Conservation (phyloP, 352 stramenopile genomes). For the Globisporangium recalcitrans region DNA sequence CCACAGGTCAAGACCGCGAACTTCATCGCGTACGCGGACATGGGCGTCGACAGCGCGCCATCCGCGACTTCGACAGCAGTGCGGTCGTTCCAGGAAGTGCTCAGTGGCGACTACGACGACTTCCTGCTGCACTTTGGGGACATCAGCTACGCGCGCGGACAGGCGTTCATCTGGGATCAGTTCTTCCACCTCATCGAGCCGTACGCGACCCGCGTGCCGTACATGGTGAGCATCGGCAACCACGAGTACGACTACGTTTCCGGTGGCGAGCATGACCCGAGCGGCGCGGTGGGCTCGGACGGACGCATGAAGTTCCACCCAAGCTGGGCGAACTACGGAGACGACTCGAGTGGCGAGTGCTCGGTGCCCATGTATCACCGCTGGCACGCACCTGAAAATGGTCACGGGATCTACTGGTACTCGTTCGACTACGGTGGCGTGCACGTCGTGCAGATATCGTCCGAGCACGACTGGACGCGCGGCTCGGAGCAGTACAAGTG, state of each 20-base stretch:
- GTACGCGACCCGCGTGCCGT: conserved; percentile 61
- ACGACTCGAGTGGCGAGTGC: conserved; percentile 69
- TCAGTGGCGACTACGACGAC: conserved; percentile 9
- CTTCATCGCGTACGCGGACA: conserved; percentile 14
- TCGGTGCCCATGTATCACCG: conserved; percentile 75
- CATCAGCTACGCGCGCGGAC: conserved; percentile 17
- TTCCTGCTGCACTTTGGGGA: conserved; percentile 17
- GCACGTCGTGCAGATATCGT: conserved; percentile 89
- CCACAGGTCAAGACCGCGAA: background rate
- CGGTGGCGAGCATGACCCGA: conserved; percentile 52
- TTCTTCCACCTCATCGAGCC: conserved; percentile 75
- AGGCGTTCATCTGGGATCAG: conserved; percentile 60
- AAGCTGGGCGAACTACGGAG: conserved; percentile 61
- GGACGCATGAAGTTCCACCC: conserved; percentile 69
- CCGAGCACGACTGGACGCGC: conserved; percentile 85
- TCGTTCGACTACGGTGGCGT: conserved; percentile 89
- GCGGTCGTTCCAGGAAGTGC: conserved; percentile 11
- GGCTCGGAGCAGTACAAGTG: conserved; percentile 88
- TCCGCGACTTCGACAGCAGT: conserved; percentile 14
- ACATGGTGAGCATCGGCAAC: conserved; percentile 79
- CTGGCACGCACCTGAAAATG: conserved; percentile 57
- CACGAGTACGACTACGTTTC: conserved; percentile 69
- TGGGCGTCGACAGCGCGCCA: conserved; percentile 11
- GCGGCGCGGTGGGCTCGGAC: conserved; percentile 34
- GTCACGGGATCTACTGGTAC: conserved; percentile 83